A percentile compares a stretch with the other conserved stretches of the same genome.
phyloP scores from a whole-genome alignment of 2,329 filamentous ascomycete species.

The Sporothrix pallida region DNA sequence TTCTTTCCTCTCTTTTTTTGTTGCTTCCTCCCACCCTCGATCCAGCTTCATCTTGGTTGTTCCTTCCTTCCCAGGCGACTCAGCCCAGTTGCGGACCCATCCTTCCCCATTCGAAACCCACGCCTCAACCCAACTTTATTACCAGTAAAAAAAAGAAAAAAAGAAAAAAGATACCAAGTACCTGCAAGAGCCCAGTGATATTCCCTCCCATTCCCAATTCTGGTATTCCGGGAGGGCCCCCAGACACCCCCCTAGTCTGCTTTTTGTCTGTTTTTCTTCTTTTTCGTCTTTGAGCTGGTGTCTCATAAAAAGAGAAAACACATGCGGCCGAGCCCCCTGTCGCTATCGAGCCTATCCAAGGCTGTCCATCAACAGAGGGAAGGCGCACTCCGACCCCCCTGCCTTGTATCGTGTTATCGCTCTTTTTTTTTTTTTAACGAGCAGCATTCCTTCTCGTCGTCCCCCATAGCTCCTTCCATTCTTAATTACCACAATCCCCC shows the following conservation, averaged over 20 bases:
- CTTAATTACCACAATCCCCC: background rate
- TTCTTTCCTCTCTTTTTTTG: background rate
- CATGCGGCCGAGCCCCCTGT: constrained; percentile 12
- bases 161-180: background rate
- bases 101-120: constrained; percentile 3
- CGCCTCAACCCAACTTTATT: background rate
- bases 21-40: background rate
- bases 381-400: constrained; percentile 6
- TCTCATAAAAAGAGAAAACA: background rate
- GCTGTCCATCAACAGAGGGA: background rate
- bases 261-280: background rate
- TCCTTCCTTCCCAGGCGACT: constrained; percentile 2
- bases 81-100: constrained; percentile 8
- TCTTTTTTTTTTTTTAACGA: background rate
- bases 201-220: constrained; percentile 12
- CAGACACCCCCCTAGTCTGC: background rate
- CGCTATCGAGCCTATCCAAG: background rate
- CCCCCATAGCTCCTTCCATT: constrained; percentile 9
- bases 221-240: background rate
- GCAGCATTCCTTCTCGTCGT: background rate
- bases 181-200: constrained; percentile 5
- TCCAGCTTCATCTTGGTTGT: background rate
- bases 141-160: no score
- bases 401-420: background rate
- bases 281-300: background rate